Conservation (phyloP, 257 asterid species). For the Handroanthus guayacan region DNA sequence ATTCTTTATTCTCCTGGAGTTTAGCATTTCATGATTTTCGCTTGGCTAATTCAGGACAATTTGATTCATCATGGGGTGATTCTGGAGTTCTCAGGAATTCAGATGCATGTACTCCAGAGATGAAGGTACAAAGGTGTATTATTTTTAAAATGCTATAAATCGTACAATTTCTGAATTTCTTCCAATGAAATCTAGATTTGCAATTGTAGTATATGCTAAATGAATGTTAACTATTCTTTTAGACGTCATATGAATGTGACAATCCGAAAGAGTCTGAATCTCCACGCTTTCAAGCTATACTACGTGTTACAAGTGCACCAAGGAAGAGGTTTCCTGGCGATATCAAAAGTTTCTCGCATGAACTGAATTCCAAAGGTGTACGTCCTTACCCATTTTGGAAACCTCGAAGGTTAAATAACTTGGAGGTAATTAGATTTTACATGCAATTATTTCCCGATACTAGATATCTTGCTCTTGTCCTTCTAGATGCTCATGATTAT, state of each 20-base stretch:
- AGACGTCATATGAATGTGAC: constrained; percentile 90
- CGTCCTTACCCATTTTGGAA: constrained; percentile 99
- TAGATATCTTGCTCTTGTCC: constrained; percentile 32
- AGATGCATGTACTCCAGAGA: constrained; percentile 65
- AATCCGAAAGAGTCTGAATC: constrained; percentile 98
- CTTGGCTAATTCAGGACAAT: constrained; percentile 46
- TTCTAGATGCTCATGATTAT: constrained; percentile 39
- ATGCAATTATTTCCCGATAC: constrained; percentile 27
- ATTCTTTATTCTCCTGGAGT: constrained; percentile 14
- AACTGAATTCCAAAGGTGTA: constrained; percentile 95
- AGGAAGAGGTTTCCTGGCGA: constrained; percentile 97
- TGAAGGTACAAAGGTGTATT: constrained; percentile 57
- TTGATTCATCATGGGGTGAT: constrained; percentile 51
- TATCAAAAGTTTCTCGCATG: constrained; percentile 97
- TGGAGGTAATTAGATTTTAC: constrained; percentile 71
- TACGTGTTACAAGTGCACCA: constrained; percentile 97
- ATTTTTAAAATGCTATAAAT: constrained; percentile 32
- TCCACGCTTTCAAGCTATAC: constrained; percentile 98
- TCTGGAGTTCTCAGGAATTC: constrained; percentile 53
- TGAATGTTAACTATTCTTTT: constrained; percentile 31
- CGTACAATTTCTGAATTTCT: constrained; percentile 22
- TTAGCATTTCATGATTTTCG: constrained; percentile 28
- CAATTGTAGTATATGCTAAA: constrained; percentile 13
- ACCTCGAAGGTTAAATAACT: constrained; percentile 85
- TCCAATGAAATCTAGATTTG: constrained; percentile 26